These are phyloP conservation scores for Pseudogymnoascus sp. DNA, from an alignment of 2,329 filamentous ascomycete species.

Conservation along the genomic window DNA sequence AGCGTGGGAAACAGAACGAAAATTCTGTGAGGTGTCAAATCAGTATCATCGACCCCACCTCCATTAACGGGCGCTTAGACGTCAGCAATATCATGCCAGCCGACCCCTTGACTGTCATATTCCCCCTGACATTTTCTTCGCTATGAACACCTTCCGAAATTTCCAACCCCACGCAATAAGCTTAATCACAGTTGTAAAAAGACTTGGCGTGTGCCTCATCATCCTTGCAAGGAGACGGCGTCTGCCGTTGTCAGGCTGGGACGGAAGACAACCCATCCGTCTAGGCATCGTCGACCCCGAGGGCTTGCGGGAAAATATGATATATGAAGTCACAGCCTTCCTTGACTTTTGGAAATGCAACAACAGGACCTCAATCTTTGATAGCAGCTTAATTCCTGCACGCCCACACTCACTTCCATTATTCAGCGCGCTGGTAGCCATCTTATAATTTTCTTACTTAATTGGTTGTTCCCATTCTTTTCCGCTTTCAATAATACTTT, in stretches of 20 bases:
- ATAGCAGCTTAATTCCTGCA: not conserved
- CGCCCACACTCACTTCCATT: not conserved
- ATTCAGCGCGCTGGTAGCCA: conserved; percentile 2
- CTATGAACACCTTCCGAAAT: not conserved
- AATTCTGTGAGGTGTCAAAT: not conserved
- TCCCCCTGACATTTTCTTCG: not conserved
- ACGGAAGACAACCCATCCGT: conserved; percentile 1
- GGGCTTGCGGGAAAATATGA: not conserved
- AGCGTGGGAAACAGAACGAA: not conserved
- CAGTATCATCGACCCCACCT: not conserved
- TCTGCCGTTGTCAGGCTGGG: not conserved
- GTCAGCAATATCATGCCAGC: not conserved
- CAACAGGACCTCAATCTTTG: conserved; percentile 1
- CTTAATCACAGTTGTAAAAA: not conserved
- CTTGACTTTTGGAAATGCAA: not conserved
- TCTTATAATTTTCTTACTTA: not conserved
- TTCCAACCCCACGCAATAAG: not conserved
- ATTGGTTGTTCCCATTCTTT: not conserved
- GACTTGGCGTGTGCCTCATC: not conserved
- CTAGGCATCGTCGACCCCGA: not conserved
- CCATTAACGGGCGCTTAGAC: not conserved
- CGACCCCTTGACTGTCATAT: not conserved
- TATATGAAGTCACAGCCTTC: not conserved
- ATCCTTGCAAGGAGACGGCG: not conserved
- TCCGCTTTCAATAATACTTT: not conserved